Base-by-base conservation (phyloP, 495 filamentous ascomycete species). In the Tuber melanosporum region DNA sequence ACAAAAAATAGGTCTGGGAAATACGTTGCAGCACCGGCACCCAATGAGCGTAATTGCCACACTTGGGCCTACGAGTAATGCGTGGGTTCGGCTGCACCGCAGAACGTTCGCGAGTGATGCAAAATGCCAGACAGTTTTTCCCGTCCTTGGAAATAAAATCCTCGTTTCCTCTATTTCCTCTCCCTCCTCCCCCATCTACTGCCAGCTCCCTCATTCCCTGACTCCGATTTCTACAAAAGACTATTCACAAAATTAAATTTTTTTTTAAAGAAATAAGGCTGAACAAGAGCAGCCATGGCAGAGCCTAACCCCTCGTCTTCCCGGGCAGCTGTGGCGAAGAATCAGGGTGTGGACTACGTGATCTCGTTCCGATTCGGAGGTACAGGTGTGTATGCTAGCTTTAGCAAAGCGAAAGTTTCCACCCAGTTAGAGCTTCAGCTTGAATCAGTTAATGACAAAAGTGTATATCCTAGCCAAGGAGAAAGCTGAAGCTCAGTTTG, bases 341-440 rank as follows among this genome's bases (percentile, higher is more conserved):
- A 92, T 77, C 86, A 90, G 80, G 87, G 92, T 82, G 94, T 97
- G 77, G 95, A 99, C 88, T 99, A 97, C 87, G 94, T 98, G 78
- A 91, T 99, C 76, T 87, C 88, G 75, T 98, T 94, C 84, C 87
- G 89, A 72, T 91, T 97, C 80, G 87, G 88, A 47, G 86, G 87
- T 43, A 88, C 86, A 69, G 88, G 93, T 93, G 84, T 80, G 88
- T 80, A 41, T 1, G 3, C 57, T 66, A 17, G 57, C 39, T 71
- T 66, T 26, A 66, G 26, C 57, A 66, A 66, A 32, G n/a, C n/a
- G 8, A 15, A 19, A 15, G 14, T 44, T 66, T 70, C 19, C 70
- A 32, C 5, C 44, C 22, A 74, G 20, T 76, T 17, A 71, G 71
- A 32, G 22, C 62, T 20, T 70, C 9, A 1, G 20, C 22, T 32